Evolutionary conservation across 202 grass and related monocot genomes (phyloP), one percentile per base, ranked within the genome.

Genomic region (Hordeum pubiflorum): DNA sequence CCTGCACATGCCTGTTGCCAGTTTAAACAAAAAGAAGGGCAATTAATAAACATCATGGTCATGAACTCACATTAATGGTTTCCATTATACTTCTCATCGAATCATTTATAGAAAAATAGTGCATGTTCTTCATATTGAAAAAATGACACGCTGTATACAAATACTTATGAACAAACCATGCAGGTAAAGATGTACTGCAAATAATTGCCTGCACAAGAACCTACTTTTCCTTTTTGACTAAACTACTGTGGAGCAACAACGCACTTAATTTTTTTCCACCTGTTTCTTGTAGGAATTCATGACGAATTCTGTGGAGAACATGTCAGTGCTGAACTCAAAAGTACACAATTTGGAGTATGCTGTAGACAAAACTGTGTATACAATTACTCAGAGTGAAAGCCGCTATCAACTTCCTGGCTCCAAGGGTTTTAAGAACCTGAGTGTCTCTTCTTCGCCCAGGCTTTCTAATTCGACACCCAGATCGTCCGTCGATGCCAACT

Each of bases 311-410:
- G 83, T 86, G 67, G 96, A 93, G 78, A 99, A 90, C 57, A 66
- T 96, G 68, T 89, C 90, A 69, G 81, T 87, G 50, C 58, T 95
- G 69, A 88, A 95, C 64, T 89, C 75, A 8, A 99, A 99, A 88
- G 90, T 96, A 39, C 88, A 88, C 52, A 95, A 95, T 74, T 79
- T 99, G 89, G 96, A 91, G 79, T 81, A 91, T 90, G 83, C 83
- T 63, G 82, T 85, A 21, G 90, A 95, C 38, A 91, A 83, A 54
- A 85, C 85, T 75, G 88, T 91, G 36, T 77, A 91, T 76, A 87
- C 86, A 40, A 78, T 91, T 79, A 81, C 85, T 81, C 92, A 84
- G 82, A 91, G 85, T 74, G 92, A 95, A 92, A 89, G 79, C 64
- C 72, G 74, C 66, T 93, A 86, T 37, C 87, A 79, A 59, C 83